Conservation (phyloP, 2,329 filamentous ascomycete genomes). For the Xylariaceae sp. region DNA sequence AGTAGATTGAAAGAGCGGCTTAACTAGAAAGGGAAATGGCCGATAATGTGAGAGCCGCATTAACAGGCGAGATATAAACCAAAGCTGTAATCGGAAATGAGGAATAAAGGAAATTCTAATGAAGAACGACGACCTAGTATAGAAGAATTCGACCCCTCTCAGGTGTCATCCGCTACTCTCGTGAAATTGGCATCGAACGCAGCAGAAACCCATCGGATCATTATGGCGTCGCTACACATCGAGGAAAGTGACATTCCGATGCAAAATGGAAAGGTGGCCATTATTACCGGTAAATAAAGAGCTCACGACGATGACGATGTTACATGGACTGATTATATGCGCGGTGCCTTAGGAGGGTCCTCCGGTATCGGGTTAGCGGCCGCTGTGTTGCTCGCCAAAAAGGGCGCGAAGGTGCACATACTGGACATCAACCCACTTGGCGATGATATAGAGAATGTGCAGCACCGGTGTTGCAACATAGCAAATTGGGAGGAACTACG, state of each 20-base stretch:
- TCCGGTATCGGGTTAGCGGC: slow-evolving; percentile 22
- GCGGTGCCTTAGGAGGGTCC: slow-evolving; percentile 12
- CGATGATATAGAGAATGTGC: no score
- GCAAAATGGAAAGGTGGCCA: neutral
- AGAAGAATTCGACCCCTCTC: no score
- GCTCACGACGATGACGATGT: neutral
- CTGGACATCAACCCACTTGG: slow-evolving; percentile 14
- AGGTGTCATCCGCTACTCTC: no score
- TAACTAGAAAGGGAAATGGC: no score
- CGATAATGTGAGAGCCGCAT: no score
- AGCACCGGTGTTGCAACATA: slow-evolving; percentile 33
- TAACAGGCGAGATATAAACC: no score
- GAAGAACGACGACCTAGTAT: no score
- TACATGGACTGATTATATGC: neutral
- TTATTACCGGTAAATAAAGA: neutral
- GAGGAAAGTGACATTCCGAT: neutral
- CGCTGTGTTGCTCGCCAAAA: slow-evolving; percentile 2
- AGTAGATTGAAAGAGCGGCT: no score
- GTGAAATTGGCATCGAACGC: no score
- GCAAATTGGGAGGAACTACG: slow-evolving; percentile 37
- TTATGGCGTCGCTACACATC: neutral
- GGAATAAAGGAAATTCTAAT: no score
- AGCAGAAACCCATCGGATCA: no score
- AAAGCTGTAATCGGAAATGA: no score
- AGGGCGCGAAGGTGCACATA: slow-evolving; percentile 18